Evolutionary conservation across 2,329 filamentous ascomycete genomes (phyloP).

Genomic region (Pseudocercospora eumusae): DNA sequence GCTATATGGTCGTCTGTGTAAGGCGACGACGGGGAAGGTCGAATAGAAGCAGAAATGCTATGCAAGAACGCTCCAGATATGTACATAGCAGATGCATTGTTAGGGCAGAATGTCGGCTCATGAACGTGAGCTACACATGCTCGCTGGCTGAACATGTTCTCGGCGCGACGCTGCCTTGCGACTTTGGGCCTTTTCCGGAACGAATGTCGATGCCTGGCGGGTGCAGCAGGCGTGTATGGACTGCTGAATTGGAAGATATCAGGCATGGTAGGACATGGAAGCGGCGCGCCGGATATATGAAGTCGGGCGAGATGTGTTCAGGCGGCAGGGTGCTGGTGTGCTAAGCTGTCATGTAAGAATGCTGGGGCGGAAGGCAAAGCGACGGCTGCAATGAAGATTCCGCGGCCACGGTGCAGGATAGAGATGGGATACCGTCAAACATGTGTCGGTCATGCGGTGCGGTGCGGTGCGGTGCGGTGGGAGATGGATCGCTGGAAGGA

Average conservation of each 20-base stretch:
- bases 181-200: conserved; percentile 23
- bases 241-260: conserved; percentile 36
- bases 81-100: conserved; percentile 23
- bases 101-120: conserved; percentile 35
- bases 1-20: conserved; percentile 11
- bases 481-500: conserved; percentile 12
- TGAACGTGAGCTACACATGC: conserved; percentile 35
- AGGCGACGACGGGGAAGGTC: conserved; percentile 16
- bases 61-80: conserved; percentile 21
- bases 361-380: conserved; percentile 20
- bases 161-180: conserved; percentile 22
- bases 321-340: conserved; percentile 11
- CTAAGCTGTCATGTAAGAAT: too few species aligned
- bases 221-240: conserved; percentile 21
- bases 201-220: conserved; percentile 20
- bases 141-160: conserved; percentile 26
- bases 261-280: conserved; percentile 21
- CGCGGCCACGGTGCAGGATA: conserved; percentile 24
- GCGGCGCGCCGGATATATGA: conserved; percentile 11
- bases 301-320: neutral
- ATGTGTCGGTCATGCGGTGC: too few species aligned
- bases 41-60: conserved; percentile 4
- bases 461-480: too few species aligned
- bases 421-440: conserved; percentile 10
- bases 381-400: conserved; percentile 25